Base-by-base conservation (phyloP, 345 rosid species). In the Eucalyptus viminalis region DNA sequence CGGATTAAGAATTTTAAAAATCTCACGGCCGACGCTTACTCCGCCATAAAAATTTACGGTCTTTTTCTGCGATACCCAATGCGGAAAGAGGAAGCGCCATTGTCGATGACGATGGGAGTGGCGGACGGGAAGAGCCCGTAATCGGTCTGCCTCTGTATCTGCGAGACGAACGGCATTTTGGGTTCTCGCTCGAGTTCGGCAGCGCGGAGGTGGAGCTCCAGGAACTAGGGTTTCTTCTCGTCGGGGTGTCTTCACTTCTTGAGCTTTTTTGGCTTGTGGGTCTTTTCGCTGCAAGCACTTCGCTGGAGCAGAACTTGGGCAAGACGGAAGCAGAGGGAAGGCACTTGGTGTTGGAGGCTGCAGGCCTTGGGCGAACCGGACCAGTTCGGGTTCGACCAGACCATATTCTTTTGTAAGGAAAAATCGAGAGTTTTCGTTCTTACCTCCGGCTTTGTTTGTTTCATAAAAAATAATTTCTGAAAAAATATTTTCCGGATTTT, bases 11-110 rank as follows among this genome's bases (percentile, higher is more conserved):
- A 14, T 29, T 17, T 25, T 49, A 21, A 67, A 67, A 51, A n/a
- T 13, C 22, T 37, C 62, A 67, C 45, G 37, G 80, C 11, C 45
- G 76, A 49, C 49, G 54, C 11, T 14, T 9, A 29, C 11, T n/a
- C 85, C 34, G 24, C 25, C 67, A 89, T 40, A 76, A 76, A 40
- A 76, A 40, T 76, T 76, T 40, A 29, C 47, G 24, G 83, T 40
- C 47, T 19, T 76, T 76, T 37, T 40, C 29, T 86, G 90, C 92
- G 96, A 95, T 95, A 98, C 99, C 99, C 99, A 89, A 97, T 97
- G 87, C 99, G 98, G 91, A 97, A 97, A 93, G 93, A 95, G 88
- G 97, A 97, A 43, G 99, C 97, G 88, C 99, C 99, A 94, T 98
- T 98, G 95, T 97, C 98, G 93, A 98, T 96, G 87, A 98, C 99